phyloP scores from a whole-genome alignment of 768 basidiomycete genomes.

The Termitomyces sp. region DNA sequence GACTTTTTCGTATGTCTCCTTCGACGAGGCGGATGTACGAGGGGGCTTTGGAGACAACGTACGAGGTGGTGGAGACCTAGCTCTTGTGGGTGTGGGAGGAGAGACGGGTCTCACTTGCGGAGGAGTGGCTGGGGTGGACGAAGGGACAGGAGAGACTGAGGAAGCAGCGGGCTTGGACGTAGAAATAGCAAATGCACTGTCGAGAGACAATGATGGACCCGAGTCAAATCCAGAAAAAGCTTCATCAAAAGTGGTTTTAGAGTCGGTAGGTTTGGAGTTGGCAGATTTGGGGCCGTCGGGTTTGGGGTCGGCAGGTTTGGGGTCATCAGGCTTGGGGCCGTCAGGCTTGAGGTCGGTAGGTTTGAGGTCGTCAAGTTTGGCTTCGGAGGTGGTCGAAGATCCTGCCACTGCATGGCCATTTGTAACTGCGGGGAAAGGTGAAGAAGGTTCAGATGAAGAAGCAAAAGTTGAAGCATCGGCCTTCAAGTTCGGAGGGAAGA shows the following conservation, averaged over 20 bases:
- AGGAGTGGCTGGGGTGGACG: conserved; percentile 21
- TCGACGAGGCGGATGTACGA: conserved; percentile 56
- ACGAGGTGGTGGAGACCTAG: conserved; percentile 46
- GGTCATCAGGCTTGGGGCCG: neutral
- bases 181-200: conserved; percentile 30
- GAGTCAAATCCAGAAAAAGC: conserved; percentile 48
- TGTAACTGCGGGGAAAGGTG: neutral
- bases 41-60: conserved; percentile 52
- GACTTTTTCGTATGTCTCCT: conserved; percentile 50
- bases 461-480: neutral
- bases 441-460: neutral
- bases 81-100: conserved; percentile 28
- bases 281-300: neutral
- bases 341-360: neutral
- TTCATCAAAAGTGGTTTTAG: conserved; percentile 39
- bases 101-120: conserved; percentile 36
- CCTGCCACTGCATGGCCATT: conserved; percentile 1
- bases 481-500: conserved; percentile 18
- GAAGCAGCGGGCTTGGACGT: conserved; percentile 12
- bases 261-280: no score
- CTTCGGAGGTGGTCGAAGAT: neutral
- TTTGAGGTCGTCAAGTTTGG: neutral
- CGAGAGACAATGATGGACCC: conserved; percentile 33
- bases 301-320: neutral
- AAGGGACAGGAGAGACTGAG: conserved; percentile 21